Percentiles rank a stretch among this genome's conserved stretches.
Conservation (phyloP, 805 yeast species). For the Debaryomyces maramus region DNA sequence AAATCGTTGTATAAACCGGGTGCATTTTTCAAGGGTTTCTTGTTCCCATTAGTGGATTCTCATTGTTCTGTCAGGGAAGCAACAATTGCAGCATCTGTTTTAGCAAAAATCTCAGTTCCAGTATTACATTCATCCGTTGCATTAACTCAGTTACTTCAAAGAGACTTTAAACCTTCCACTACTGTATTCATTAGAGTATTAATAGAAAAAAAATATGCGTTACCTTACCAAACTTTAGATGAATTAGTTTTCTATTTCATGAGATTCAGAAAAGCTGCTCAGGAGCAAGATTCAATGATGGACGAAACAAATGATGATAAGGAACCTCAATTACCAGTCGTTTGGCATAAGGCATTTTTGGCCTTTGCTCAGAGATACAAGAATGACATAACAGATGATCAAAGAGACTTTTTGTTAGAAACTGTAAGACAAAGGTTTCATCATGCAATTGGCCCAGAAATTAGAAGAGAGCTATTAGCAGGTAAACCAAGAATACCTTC, state of each 20-base stretch:
- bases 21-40: constrained; percentile 94
- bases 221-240: constrained; percentile 95
- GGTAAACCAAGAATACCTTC: constrained; percentile 65
- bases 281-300: constrained; percentile 31
- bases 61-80: constrained; percentile 93
- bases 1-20: constrained; percentile 95
- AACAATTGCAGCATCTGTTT: constrained; percentile 87
- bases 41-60: constrained; percentile 86
- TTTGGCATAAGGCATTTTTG: constrained; percentile 96
- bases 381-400: constrained; percentile 98
- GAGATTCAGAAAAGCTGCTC: constrained; percentile 73
- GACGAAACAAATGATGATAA: constrained; percentile 36
- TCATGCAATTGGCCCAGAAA: constrained; percentile 86
- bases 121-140: constrained; percentile 97
- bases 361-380: constrained; percentile 95
- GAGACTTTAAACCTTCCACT: constrained; percentile 85
- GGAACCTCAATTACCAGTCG: constrained; percentile 74
- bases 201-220: constrained; percentile 91
- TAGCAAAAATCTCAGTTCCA: constrained; percentile 87
- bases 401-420: constrained; percentile 89
- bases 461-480: constrained; percentile 87
- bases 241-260: constrained; percentile 92
- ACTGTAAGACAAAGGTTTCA: constrained; percentile 90
- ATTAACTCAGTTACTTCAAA: constrained; percentile 70
- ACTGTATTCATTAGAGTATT: constrained; percentile 87